Conservation (phyloP, 208 protist genomes). For the Leishmania martiniquensis region DNA sequence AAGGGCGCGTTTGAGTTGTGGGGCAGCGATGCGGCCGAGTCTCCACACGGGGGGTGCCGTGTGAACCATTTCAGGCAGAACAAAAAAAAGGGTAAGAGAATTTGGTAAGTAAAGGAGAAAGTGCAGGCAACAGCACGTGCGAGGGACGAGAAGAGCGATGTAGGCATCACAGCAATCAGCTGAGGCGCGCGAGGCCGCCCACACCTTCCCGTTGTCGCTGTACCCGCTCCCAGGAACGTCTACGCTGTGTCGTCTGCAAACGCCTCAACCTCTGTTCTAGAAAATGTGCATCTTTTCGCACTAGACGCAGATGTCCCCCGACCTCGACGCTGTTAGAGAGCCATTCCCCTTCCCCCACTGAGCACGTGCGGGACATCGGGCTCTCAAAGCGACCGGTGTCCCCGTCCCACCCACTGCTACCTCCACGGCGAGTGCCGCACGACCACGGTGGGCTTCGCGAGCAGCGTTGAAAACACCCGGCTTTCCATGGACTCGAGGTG, state of each 20-base stretch:
- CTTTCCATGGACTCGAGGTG: constrained; percentile 18
- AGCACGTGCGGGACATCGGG: neutral
- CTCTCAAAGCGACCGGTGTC: neutral
- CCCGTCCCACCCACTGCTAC: neutral
- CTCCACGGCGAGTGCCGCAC: constrained; percentile 16
- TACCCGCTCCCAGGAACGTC: too few species aligned
- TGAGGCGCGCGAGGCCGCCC: neutral
- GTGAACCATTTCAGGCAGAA: neutral
- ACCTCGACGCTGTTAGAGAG: neutral
- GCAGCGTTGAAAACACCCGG: constrained; percentile 24
- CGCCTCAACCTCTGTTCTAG: too few species aligned
- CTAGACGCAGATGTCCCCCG: too few species aligned
- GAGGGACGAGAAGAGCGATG: neutral
- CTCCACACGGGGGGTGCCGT: neutral
- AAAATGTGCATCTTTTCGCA: too few species aligned
- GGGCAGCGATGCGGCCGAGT: neutral
- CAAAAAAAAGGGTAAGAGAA: neutral
- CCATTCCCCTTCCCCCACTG: neutral
- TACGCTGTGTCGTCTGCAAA: too few species aligned
- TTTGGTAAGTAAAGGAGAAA: neutral
- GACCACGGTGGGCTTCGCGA: constrained; percentile 25
- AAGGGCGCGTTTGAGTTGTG: neutral
- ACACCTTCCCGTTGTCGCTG: too few species aligned
- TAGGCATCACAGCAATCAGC: neutral
- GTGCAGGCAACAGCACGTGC: neutral